A percentile compares a stretch with the other conserved stretches of the same genome.
These are phyloP conservation scores for Colletotrichum abscissum DNA, from an alignment of 2,329 filamentous ascomycete species.

Conservation along the genomic window DNA sequence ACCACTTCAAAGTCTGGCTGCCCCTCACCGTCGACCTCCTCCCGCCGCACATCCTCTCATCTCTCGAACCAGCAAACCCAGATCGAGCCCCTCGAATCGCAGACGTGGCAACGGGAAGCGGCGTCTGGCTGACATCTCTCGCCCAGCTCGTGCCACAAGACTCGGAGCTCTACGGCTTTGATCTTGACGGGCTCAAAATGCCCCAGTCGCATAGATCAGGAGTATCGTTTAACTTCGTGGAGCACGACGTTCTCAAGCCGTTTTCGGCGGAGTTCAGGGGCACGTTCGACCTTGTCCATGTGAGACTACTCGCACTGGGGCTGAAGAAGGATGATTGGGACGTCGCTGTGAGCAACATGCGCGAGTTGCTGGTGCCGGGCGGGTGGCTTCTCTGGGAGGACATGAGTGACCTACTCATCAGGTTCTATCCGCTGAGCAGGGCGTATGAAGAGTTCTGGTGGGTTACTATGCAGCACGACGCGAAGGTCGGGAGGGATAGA, in stretches of 20 bases:
- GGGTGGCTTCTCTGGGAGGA: constrained; percentile 39
- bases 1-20: constrained; percentile 31
- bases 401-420: constrained; percentile 4
- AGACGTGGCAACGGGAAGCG: constrained; percentile 38
- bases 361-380: constrained; percentile 33
- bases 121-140: constrained; percentile 38
- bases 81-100: constrained; percentile 24
- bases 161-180: constrained; percentile 36
- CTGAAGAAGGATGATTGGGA: constrained; percentile 37
- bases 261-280: constrained; percentile 31
- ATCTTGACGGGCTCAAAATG: constrained; percentile 37
- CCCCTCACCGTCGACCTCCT: constrained; percentile 26
- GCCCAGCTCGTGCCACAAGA: constrained; percentile 12
- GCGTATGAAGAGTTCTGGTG: constrained; percentile 30
- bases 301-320: constrained; percentile 31
- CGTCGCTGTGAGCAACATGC: constrained; percentile 23
- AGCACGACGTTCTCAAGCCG: constrained; percentile 29
- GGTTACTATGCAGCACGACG: constrained; percentile 18
- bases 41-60: constrained; percentile 13
- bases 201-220: not conserved
- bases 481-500: constrained; percentile 11
- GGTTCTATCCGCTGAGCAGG: constrained; percentile 24
- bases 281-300: constrained; percentile 38
- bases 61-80: not conserved
- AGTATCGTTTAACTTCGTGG: constrained; percentile 23